phyloP scores from a whole-genome alignment of 2,329 filamentous ascomycete genomes.

The Aspergillus sp. region DNA sequence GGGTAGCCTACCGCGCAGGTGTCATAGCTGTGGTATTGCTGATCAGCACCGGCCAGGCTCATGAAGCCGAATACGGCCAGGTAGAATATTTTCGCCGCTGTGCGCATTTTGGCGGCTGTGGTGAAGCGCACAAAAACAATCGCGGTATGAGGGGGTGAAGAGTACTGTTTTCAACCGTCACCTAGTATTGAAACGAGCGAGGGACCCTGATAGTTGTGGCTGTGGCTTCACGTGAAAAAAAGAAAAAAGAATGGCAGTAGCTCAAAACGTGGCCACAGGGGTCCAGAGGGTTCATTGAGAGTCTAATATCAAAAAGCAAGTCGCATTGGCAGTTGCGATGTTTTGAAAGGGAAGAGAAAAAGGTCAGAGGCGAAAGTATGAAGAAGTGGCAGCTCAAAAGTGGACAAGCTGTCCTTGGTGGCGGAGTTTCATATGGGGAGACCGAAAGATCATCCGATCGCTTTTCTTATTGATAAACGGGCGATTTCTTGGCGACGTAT shows the following conservation, averaged over 20 bases:
- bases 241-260: conserved; percentile 1
- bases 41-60: conserved; percentile 47
- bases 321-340: not conserved
- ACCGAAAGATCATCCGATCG: conserved; percentile 10
- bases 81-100: conserved; percentile 58
- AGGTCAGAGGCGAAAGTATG: conserved; percentile 5
- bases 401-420: conserved; percentile 28
- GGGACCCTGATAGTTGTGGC: not conserved
- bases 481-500: conserved; percentile 1
- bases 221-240: not conserved
- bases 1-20: conserved; percentile 55
- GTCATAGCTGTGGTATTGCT: conserved; percentile 41
- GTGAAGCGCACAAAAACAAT: not conserved
- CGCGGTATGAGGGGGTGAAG: not conserved
- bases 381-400: conserved; percentile 18
- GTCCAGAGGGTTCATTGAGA: not conserved
- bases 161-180: not conserved
- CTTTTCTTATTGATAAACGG: conserved; percentile 8
- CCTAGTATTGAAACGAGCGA: not conserved
- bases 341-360: not conserved
- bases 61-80: conserved; percentile 62
- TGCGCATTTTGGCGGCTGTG: conserved; percentile 47
- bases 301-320: not conserved
- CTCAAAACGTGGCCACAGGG: not conserved
- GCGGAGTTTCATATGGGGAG: conserved; percentile 15